These are phyloP conservation scores for Daldinia bambusicola DNA, from an alignment of 495 filamentous ascomycete genomes.

Conservation along the genomic window DNA sequence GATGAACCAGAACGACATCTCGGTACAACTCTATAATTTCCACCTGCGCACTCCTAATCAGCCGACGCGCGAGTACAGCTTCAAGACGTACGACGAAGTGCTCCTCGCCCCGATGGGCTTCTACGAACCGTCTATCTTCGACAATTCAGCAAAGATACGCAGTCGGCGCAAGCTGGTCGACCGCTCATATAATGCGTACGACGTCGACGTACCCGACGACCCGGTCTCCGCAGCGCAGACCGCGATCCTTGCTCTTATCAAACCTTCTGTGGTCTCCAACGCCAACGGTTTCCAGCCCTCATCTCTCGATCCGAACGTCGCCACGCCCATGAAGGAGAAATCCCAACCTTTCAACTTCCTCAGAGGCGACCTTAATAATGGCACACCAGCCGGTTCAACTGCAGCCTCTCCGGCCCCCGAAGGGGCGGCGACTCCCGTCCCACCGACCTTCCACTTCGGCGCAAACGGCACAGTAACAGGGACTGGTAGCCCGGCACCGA, in stretches of 20 bases:
- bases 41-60: slow-evolving; percentile 88
- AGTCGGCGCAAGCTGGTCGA: slow-evolving; percentile 81
- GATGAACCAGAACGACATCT: slow-evolving; percentile 83
- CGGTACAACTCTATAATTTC: slow-evolving; percentile 83
- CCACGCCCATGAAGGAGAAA: slow-evolving; percentile 65
- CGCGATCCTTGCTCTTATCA: slow-evolving; percentile 74
- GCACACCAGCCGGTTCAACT: slow-evolving; percentile 82
- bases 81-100: slow-evolving; percentile 95
- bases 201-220: slow-evolving; percentile 84
- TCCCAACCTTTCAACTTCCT: slow-evolving; percentile 65
- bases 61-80: slow-evolving; percentile 88
- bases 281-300: slow-evolving; percentile 51
- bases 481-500: slow-evolving; percentile 57
- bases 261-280: slow-evolving; percentile 63
- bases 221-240: slow-evolving; percentile 86
- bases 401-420: slow-evolving; percentile 90
- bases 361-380: slow-evolving; percentile 65
- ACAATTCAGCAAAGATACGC: slow-evolving; percentile 78
- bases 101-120: slow-evolving; percentile 90
- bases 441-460: slow-evolving; percentile 63
- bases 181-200: slow-evolving; percentile 92
- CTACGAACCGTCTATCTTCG: slow-evolving; percentile 88
- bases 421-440: slow-evolving; percentile 72
- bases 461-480: slow-evolving; percentile 56
- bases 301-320: slow-evolving; percentile 50